Evolutionary conservation across 495 filamentous ascomycete genomes (phyloP), one percentile per base, ranked within the genome.

Genomic region (Pseudomonodictys pantanalensis): DNA sequence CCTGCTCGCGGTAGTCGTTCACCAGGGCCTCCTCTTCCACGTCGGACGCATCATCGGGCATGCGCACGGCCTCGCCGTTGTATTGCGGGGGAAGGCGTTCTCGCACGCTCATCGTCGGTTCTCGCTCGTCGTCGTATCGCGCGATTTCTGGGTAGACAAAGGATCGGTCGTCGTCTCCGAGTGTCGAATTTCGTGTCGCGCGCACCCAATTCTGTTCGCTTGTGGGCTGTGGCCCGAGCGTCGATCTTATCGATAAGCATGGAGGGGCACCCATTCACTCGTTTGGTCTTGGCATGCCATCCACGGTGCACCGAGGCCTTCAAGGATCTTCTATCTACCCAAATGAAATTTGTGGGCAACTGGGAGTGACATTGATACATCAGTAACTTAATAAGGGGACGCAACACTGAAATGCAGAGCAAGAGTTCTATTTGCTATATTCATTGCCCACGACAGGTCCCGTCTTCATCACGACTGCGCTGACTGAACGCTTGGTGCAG

Each of bases 1-100:
- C 90, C 78, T 97, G 91, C 76, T 95, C 91, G 64, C 83, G 84
- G 83, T 95, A 96, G 77, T 96, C 91, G 76, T 89, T 88, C 69
- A 89, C 91, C 58, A 96, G 81, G 62, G 89, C 87, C 76, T 96
- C 91, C 82, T 96, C 91, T 76, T 96, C 91, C 56, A 88, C 86
- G 73, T 96, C 91, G 66, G 89, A 92, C 68, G 91, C 89, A 75
- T 92, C 86, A 56, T 85, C 85, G 28, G 64, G 64, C 29, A 54
- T 48, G 43, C 64, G 64, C 15, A 47, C 17, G 32, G 43, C 29
- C 51, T 61, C 58, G 58, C 50, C 50, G 35, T 59, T 25, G 18
- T 7, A 52, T 23, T 25, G 49, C 29, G 24, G 28, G 33, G 43
- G 44, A 49, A 17, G 25, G 28, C 58, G 58, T 9, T 58, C 47